Conservation (phyloP, 2,329 filamentous ascomycete species). For the Phoma sp. region DNA sequence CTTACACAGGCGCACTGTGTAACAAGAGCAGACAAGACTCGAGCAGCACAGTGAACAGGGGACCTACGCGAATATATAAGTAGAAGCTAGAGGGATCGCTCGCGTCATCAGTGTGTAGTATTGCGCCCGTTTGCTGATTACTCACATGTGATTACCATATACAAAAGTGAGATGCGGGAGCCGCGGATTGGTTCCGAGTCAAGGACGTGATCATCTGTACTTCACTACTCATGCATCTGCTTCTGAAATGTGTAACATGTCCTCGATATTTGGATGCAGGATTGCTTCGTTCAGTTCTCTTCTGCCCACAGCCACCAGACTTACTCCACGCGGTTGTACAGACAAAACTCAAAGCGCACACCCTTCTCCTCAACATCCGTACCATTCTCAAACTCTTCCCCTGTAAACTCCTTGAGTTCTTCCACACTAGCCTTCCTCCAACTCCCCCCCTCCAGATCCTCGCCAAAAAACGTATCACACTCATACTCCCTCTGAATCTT, state of each 20-base stretch:
- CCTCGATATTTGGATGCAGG: too few relatives aligned
- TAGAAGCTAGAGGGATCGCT: not conserved
- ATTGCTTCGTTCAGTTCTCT: too few relatives aligned
- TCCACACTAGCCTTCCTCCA: slow-evolving; percentile 64
- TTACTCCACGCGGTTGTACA: slow-evolving; percentile 56
- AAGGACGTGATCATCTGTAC: too few relatives aligned
- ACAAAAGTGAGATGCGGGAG: not conserved
- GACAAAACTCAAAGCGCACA: slow-evolving; percentile 72
- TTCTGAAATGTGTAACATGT: too few relatives aligned
- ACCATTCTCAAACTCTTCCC: slow-evolving; percentile 65
- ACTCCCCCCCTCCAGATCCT: slow-evolving; percentile 58
- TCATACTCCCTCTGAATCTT: slow-evolving; percentile 72
- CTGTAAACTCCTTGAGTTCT: slow-evolving; percentile 68
- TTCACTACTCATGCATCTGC: too few relatives aligned
- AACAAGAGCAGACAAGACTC: not conserved
- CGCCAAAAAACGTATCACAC: slow-evolving; percentile 76
- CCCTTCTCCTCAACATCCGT: slow-evolving; percentile 68
- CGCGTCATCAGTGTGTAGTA: not conserved
- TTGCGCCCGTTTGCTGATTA: not conserved
- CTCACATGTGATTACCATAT: not conserved
- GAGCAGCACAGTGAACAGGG: not conserved
- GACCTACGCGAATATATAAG: not conserved
- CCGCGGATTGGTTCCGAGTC: not conserved
- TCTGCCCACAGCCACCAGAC: too few relatives aligned
- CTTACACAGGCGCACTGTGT: not conserved